Evolutionary conservation across 768 basidiomycete species (phyloP), one percentile per base, ranked within the genome.

Genomic region (Cystobasidium onofrii): DNA sequence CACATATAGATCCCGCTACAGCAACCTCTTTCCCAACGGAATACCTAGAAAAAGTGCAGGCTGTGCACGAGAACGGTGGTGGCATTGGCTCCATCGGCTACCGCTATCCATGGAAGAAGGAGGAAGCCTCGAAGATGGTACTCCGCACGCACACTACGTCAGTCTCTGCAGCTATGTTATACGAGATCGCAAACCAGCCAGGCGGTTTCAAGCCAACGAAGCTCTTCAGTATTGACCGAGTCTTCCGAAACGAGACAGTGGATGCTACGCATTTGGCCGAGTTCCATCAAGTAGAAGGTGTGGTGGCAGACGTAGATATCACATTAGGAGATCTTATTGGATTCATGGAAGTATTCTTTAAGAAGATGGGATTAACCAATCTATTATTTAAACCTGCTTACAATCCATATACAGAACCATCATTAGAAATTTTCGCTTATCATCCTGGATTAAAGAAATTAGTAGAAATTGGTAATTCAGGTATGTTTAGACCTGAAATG

Each of bases 401-500:
- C 36, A 54, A 46, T 74, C 72, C 46, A 70, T 73, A 73, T 64
- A 43, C 73, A 27, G 76, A 93, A 90, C 93, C 93, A 6, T 95
- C 93, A 0, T 86, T 98, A 55, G 96, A 99, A 83, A 95, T 99
- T 75, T 99, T 97, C 82, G 93, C 94, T 33, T 99, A 94, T 86
- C 96, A 99, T 79, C 91, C 93, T 44, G 86, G 88, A 82, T 86
- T 98, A 44, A 85, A 90, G 81, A 90, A 90, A 78, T 96, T 93
- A 92, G 94, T 98, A 41, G 95, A 97, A 82, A 92, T 98, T 36
- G 95, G 95, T 41, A 98, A 98, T 83, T 79, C 79, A 33, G 96
- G 96, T 27, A 95, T 99, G 90, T 99, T 99, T 88, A 87, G 96
- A 39, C 96, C 96, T 1, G 96, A 99, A 81, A 97, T 99, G 95